These are phyloP conservation scores for Melanogaster broomeanus DNA, from an alignment of 768 basidiomycete species.

Conservation along the genomic window DNA sequence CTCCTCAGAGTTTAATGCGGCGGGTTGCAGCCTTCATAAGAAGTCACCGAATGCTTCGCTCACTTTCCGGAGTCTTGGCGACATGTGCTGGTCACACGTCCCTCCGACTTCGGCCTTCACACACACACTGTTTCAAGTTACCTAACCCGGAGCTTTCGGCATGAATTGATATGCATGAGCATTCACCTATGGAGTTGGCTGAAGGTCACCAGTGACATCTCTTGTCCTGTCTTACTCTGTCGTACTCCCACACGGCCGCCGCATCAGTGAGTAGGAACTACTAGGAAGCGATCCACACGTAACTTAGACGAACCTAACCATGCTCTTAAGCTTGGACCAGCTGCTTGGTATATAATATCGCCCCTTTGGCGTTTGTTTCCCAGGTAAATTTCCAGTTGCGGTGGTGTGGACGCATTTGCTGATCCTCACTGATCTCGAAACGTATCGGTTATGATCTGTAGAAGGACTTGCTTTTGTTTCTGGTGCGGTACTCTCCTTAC, in stretches of 20 bases:
- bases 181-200: not conserved
- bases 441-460: not conserved
- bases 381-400: too few species aligned
- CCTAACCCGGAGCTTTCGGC: slow-evolving; percentile 9
- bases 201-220: slow-evolving; percentile 4
- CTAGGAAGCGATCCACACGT: not conserved
- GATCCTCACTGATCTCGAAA: too few species aligned
- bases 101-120: slow-evolving; percentile 11
- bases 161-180: not conserved
- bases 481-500: slow-evolving; percentile 9
- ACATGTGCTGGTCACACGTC: not conserved
- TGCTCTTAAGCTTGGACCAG: too few species aligned
- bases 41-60: slow-evolving; percentile 10
- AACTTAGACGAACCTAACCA: not conserved
- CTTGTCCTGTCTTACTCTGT: too few species aligned
- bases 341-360: too few species aligned
- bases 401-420: too few species aligned
- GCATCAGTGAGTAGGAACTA: not conserved
- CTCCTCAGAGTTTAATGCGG: slow-evolving; percentile 14
- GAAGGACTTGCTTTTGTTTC: not conserved
- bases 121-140: slow-evolving; percentile 18
- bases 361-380: too few species aligned
- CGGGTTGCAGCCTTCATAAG: not conserved
- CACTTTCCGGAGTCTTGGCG: slow-evolving; percentile 3
- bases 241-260: too few species aligned